Evolutionary conservation across 2,329 filamentous ascomycete genomes (phyloP), one percentile per base, ranked within the genome.

Genomic region (Coniochaeta sp.): DNA sequence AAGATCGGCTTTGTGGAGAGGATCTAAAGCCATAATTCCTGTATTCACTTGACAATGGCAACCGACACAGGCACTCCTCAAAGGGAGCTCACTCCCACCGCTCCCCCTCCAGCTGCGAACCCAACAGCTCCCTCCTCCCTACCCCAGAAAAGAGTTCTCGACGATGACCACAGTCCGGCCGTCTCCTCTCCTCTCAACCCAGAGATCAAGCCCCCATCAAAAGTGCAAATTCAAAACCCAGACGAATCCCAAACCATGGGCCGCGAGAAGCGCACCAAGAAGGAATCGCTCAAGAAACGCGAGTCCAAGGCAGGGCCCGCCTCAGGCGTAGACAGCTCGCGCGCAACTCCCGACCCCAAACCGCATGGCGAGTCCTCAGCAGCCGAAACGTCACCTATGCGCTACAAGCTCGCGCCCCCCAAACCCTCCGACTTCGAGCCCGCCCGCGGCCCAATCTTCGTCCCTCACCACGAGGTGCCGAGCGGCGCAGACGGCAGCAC

Each of bases 141-240:
- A 26, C 84, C 86, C 3, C 81, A 88, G 69, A 89, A 89, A 68
- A 85, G 87, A 61, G 76, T 79, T 24, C 78, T 89, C 32, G 87
- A 89, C 62, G 88, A 90, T 67, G 85, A 85, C 69, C 86, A 92
- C 72, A 81, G 81, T 62, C 89, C 89, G 4, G 81, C 86, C 14
- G 80, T 91, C 1, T 85, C 89, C 2, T 93, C 89, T 12, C 89
- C 89, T 30, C 81, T 93, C 63, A 92, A 92, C 66, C 86, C 87
- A 55, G 85, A 88, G 54, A 79, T 81, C 63, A 83, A 64, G 24
- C 36, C 64, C 10, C 16, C 62, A 4, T 59, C 62, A 12, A 67
- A 66, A 63, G 77, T 62, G 10, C 70, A 70, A 58, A 60, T 65
- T 2, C 67, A 64, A 69, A 71, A 62, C 1, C 62, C 61, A 14